Conservation (phyloP, 108 stramenopile genomes). For the Stephanodiscus minutulus region DNA sequence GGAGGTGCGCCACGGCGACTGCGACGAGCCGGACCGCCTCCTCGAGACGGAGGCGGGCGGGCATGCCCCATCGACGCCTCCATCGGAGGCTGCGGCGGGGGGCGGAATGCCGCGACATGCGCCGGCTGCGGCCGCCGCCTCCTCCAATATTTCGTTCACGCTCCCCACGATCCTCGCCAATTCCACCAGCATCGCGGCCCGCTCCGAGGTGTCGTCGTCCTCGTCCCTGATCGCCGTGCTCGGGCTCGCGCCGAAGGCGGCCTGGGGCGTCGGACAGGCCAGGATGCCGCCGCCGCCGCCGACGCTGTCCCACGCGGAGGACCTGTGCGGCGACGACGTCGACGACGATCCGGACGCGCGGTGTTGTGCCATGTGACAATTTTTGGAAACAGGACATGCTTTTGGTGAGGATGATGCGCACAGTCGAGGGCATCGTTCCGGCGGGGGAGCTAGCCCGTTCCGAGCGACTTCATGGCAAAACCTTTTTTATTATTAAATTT, state of each 20-base stretch:
- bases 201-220: constrained; percentile 61
- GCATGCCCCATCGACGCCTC: constrained; percentile 1
- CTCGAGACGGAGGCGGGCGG: too few relatives aligned
- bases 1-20: constrained; percentile 33
- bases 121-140: constrained; percentile 9
- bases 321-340: not conserved
- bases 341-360: constrained; percentile 21
- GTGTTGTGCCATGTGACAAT: too few relatives aligned
- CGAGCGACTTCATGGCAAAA: too few relatives aligned
- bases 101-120: not conserved
- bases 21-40: constrained; percentile 19
- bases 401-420: too few relatives aligned
- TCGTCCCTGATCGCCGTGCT: constrained; percentile 62
- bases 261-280: constrained; percentile 69
- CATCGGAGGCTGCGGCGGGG: not conserved
- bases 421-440: too few relatives aligned
- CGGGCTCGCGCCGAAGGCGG: constrained; percentile 70
- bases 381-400: too few relatives aligned
- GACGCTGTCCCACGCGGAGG: not conserved
- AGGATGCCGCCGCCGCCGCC: constrained; percentile 19
- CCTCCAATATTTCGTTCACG: constrained; percentile 53
- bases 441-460: too few relatives aligned
- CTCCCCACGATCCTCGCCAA: constrained; percentile 52
- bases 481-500: too few relatives aligned
- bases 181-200: constrained; percentile 66